Base-by-base conservation (phyloP, 2,329 filamentous ascomycete species). In the Colletotrichum sp. region DNA sequence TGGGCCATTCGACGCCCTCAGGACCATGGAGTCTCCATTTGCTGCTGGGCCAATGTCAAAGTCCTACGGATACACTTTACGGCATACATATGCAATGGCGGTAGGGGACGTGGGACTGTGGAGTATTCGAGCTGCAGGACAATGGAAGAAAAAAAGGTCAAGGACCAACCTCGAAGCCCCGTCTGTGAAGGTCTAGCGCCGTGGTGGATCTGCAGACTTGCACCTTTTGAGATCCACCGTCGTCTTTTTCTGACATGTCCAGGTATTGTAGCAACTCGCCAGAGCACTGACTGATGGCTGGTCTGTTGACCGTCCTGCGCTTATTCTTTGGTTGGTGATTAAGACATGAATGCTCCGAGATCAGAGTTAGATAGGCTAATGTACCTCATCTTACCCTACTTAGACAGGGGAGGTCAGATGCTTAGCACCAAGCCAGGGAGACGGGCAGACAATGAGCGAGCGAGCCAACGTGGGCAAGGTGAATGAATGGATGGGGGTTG, bases 131-230 rank as follows among this genome's bases (percentile, higher is more conserved):
- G 43, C 43, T 48, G 43, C 43, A 48, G 43, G 43, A 48, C 43
- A 48, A 71, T 68, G 66, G 67, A 57, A 14, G 57, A 48, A 32
- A 24, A 34, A 60, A 60, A 68, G 71, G 72, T 69, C 68, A 67
- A 72, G 72, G 36, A 55, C 68, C 68, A 39, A 32, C 18, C 28
- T 48, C 43, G n/a, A 70, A 16, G 28, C 43, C 26, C 21, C 28
- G 30, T 39, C 43, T 48, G 43, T 12, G 43, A 48, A 48, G 71
- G 34, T 30, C 67, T 73, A 72, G 73, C 69, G 73, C 30, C 57
- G 34, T 43, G 21, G 73, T 73, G 69, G 69, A 68, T 68, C 63
- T 64, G 34, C 57, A 30, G 61, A 64, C 70, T 75, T 69, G 70
- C 69, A 68, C 73, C n/a, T 36, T 65, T 65, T 60, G 64, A 65